Base-by-base conservation (phyloP, 2,329 filamentous ascomycete genomes). In the Cryphonectria nitschkei region DNA sequence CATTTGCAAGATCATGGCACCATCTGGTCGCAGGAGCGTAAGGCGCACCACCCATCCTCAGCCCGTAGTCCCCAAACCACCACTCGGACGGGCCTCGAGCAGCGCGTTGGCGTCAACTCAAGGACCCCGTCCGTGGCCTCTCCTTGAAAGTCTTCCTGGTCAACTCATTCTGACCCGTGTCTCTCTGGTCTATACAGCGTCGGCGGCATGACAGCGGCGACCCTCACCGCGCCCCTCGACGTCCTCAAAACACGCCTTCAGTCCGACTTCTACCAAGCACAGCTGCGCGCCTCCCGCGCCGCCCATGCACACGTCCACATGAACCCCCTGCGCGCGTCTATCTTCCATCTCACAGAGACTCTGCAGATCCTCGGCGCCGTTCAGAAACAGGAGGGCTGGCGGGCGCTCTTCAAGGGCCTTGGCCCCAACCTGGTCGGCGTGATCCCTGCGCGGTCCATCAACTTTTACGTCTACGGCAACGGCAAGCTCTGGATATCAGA, bases 391-490 rank as follows among this genome's bases (percentile, higher is more conserved):
- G 95, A 98, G 80, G 95, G 95, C 32, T 92, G 91, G 84, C 89
- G 94, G 67, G 95, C 94, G 14, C 86, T 98, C 4, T 98, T 98
- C 86, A 97, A 97, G 80, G 95, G 95, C 32, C 86, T 98, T 3
- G 95, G 94, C 0, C 95, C 95, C 0, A 98, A 97, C 80, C 85
- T 98, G 9, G 86, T 96, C 9, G 95, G 95, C 70, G 94, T 97
- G 2, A 92, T 98, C 11, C 95, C 95, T 1, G 95, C 95, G 26
- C 87, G 94, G 72, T 91, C 92, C 67, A 98, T 98, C 82, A 97
- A 97, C 81, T 98, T 98, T 80, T 97, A 91, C 82, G 90, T 93
- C 19, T 97, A 98, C 79, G 94, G 94, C 66, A 98, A 97, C 79
- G 92, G 94, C 75, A 98, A 98, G 83, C 87, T 92, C 43, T 83